These are phyloP conservation scores for Spathaspora boniae DNA, from an alignment of 805 yeast species.

Conservation along the genomic window DNA sequence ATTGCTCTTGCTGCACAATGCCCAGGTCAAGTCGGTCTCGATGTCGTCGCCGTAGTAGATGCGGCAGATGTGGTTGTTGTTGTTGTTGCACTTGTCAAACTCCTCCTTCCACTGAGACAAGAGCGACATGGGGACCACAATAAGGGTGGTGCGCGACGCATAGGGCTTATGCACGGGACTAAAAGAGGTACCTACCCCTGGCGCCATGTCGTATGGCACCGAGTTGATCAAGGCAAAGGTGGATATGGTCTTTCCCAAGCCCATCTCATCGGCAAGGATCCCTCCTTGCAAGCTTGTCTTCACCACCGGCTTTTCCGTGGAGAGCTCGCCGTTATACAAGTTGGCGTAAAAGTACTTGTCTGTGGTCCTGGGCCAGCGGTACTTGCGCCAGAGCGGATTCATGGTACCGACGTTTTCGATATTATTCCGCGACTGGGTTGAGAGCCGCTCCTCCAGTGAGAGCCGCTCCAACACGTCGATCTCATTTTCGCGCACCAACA, in stretches of 20 bases:
- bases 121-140: conserved; percentile 87
- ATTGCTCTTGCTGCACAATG: conserved; percentile 34
- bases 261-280: conserved; percentile 95
- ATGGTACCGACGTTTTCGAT: conserved; percentile 48
- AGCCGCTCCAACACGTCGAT: conserved; percentile 39
- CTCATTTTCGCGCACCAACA: conserved; percentile 76
- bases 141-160: conserved; percentile 69
- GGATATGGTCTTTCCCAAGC: conserved; percentile 89
- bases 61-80: conserved; percentile 42
- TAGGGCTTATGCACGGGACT: conserved; percentile 29
- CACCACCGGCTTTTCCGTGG: conserved; percentile 62
- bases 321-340: conserved; percentile 74
- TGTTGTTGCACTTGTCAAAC: conserved; percentile 54
- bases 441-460: conserved; percentile 17
- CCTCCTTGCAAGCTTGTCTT: conserved; percentile 71
- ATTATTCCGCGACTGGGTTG: conserved; percentile 24
- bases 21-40: conserved; percentile 44
- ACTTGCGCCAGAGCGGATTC: conserved; percentile 85
- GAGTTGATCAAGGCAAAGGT: conserved; percentile 70
- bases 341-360: conserved; percentile 62
- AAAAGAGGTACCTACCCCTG: conserved; percentile 5
- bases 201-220: conserved; percentile 49
- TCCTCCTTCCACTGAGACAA: conserved; percentile 91
- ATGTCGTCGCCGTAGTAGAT: conserved; percentile 75
- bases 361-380: conserved; percentile 80